Evolutionary conservation across 257 asterid species (phyloP).

Genomic region (Linaria vulgaris): DNA sequence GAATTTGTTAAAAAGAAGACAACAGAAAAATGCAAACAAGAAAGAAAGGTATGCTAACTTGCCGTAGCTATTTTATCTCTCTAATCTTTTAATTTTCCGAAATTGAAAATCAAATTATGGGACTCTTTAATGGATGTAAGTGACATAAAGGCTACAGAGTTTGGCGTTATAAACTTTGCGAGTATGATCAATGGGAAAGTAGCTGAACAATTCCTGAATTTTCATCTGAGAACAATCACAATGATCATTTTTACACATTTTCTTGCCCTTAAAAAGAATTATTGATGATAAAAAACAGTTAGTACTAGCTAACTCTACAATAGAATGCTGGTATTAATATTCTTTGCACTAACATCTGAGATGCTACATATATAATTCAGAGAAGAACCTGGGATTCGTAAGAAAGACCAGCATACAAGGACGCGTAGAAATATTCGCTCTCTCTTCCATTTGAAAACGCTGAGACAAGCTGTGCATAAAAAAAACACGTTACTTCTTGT

Average conservation of each 20-base stretch:
- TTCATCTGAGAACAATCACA: neutral
- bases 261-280: neutral
- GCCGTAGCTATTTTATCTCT: too few relatives aligned
- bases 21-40: too few relatives aligned
- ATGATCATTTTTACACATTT: neutral
- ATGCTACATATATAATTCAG: slow-evolving; percentile 17
- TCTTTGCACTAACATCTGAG: slow-evolving; percentile 3
- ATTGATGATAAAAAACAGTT: neutral
- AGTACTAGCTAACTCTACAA: neutral
- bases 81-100: too few relatives aligned
- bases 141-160: neutral
- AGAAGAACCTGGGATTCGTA: slow-evolving; percentile 77
- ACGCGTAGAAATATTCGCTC: slow-evolving; percentile 72
- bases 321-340: neutral
- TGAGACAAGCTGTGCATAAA: slow-evolving; percentile 52
- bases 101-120: too few relatives aligned
- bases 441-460: slow-evolving; percentile 62
- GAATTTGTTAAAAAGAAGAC: neutral
- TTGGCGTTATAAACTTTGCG: neutral
- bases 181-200: neutral
- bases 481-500: slow-evolving; percentile 21
- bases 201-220: neutral
- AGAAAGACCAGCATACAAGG: slow-evolving; percentile 81
- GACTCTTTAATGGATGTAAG: neutral
- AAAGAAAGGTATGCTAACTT: too few relatives aligned